Base-by-base conservation (phyloP, 495 filamentous ascomycete genomes). In the Aspergillus kassunensis region DNA sequence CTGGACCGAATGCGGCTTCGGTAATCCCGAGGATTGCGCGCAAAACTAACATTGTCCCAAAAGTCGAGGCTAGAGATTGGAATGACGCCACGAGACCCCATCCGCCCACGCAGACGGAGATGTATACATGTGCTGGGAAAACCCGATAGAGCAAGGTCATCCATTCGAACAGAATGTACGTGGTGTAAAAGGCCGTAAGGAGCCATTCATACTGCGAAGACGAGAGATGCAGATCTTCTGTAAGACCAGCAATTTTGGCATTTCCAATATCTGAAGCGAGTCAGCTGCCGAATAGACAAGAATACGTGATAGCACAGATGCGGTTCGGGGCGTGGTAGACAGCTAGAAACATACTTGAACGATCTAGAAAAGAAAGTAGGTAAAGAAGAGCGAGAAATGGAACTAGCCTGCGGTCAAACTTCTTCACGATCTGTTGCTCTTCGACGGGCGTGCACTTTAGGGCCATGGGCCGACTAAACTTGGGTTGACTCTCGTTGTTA, bases 341-440 rank as follows among this genome's bases (percentile, higher is more conserved):
- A 1, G 30, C 20, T 13, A 6, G 19, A n/a, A 23, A 27, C 40
- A 71, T 74, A 89, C 86, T 90, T 3, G 84, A 89, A 56, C 88
- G 77, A 63, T 91, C 88, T 48, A 91, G 64, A 64, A 93, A 92
- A 39, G 81, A 84, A 29, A 97, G 74, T 73, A 92, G 77, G 62
- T 95, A 96, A 19, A 95, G 72, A 27, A 89, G 57, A 2, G 89
- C 88, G 41, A 95, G 71, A 63, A 95, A 95, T 4, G 88, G 64
- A 15, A 95, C 89, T 53, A 96, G 72, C 45, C 75, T 79, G 50
- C 78, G 71, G 65, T 96, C 90, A 56, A 95, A 82, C 58, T 82
- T 87, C 59, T 73, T 79, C 37, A 90, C 73, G 11, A 96, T 84
- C 10, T 75, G 75, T 30, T 65, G 68, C 62, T 95, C 91, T 61